Base-by-base conservation (phyloP, 2,329 filamentous ascomycete species). In the Sporothrix curviconia region DNA sequence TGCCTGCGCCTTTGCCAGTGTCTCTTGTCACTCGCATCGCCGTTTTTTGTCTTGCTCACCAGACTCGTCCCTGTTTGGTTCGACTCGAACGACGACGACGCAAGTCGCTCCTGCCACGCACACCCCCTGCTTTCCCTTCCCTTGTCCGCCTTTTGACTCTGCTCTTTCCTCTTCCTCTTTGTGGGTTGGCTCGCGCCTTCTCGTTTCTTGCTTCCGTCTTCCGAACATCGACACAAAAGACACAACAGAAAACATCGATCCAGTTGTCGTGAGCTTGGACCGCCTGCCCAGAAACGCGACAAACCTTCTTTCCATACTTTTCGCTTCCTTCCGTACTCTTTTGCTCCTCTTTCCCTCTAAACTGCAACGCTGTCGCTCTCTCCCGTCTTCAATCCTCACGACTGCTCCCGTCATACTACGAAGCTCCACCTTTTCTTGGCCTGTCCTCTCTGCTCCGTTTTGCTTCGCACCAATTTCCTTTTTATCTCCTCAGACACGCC, bases 381-480 rank as follows among this genome's bases (percentile, higher is more conserved):
- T 50, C 54, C 54, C 25, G 43, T 22, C 36, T 52, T n/a, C n/a
- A n/a, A n/a, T n/a, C n/a, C 36, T 42, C 6, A 24, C 51, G 15
- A 17, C 44, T 19, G 17, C n/a, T n/a, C n/a, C n/a, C n/a, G n/a
- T n/a, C n/a, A 9, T 12, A 51, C 22, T 19, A 19, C 34, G 22
- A 28, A 39, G 46, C 49, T 37, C 56, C 56, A 58, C 56, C 28
- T 53, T 51, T 40, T 11, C 25, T 34, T 28, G 49, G 32, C n/a
- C n/a, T 36, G 15, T 30, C 28, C 17, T 19, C 28, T 24, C 30
- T 24, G 25, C 39, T 28, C 30, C 51, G 40, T 34, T 28, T 54
- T 43, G 34, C 34, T 28, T 42, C 44, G 34, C 54, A 56, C 54
- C 43, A 56, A 49, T 56, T 40, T 49, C 54, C 42, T 40, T 56